Evolutionary conservation across 2,329 filamentous ascomycete species (phyloP).

Genomic region (Lachnellula subtilissima): DNA sequence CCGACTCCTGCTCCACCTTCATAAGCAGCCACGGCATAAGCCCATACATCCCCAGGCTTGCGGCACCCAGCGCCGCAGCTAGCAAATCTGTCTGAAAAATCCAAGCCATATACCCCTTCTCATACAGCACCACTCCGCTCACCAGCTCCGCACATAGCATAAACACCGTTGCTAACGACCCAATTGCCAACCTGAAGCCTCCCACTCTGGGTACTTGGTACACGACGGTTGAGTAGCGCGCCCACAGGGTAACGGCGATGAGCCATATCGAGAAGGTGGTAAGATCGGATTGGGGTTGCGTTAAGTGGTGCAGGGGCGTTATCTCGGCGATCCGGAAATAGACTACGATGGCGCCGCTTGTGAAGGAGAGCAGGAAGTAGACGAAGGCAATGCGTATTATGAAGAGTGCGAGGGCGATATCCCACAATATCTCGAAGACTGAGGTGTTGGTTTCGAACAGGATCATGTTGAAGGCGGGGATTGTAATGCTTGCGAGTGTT

Average conservation of each 20-base stretch:
- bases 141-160: conserved; percentile 21
- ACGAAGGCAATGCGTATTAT: conserved; percentile 31
- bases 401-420: conserved; percentile 35
- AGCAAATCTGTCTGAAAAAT: conserved; percentile 15
- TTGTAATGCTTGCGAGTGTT: neutral
- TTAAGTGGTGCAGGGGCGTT: conserved; percentile 16
- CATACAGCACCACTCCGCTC: conserved; percentile 16
- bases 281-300: conserved; percentile 15
- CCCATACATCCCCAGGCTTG: conserved; percentile 17
- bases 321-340: conserved; percentile 16
- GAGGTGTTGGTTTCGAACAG: conserved; percentile 33
- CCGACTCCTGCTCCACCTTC: conserved; percentile 29
- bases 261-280: conserved; percentile 14
- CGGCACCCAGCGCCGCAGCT: conserved; percentile 8
- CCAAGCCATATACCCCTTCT: conserved; percentile 19
- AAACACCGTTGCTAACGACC: conserved; percentile 23
- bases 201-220: conserved; percentile 29
- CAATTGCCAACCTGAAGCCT: conserved; percentile 31
- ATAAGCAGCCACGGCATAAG: conserved; percentile 28
- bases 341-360: conserved; percentile 16
- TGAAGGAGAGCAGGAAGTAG: conserved; percentile 31
- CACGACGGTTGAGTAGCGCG: conserved; percentile 22
- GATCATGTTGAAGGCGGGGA: conserved; percentile 13
- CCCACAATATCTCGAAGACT: conserved; percentile 36
- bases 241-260: conserved; percentile 23